A percentile compares a stretch with the other conserved stretches of the same genome.
Evolutionary conservation across 2,329 filamentous ascomycete genomes (phyloP).

Genomic region (Rhytidhysteron rufulum): DNA sequence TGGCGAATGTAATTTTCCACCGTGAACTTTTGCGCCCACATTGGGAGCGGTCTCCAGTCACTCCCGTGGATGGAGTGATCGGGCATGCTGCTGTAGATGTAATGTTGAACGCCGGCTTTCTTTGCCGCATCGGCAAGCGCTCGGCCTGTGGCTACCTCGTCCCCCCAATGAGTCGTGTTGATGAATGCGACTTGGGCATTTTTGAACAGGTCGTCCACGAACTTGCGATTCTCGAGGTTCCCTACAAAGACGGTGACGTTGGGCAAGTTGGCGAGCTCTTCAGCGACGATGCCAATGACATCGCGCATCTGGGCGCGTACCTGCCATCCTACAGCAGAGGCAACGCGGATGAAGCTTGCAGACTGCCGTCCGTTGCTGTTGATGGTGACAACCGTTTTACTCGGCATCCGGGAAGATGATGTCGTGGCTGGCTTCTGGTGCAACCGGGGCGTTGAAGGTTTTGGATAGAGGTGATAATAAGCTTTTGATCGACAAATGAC

Average conservation of each 20-base stretch:
- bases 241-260: constrained; percentile 74
- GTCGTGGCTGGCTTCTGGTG: too few relatives aligned
- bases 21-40: constrained; percentile 90
- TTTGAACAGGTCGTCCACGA: constrained; percentile 75
- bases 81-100: constrained; percentile 95
- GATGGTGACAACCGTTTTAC: constrained; percentile 78
- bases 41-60: constrained; percentile 75
- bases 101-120: constrained; percentile 79
- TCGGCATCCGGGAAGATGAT: constrained; percentile 28
- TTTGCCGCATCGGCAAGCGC: constrained; percentile 87
- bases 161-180: constrained; percentile 96
- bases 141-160: constrained; percentile 86
- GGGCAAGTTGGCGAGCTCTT: constrained; percentile 76
- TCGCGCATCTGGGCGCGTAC: constrained; percentile 90
- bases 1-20: constrained; percentile 88
- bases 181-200: constrained; percentile 90
- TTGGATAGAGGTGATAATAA: too few relatives aligned
- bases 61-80: constrained; percentile 80
- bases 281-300: constrained; percentile 79
- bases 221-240: constrained; percentile 65
- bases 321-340: constrained; percentile 86
- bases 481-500: too few relatives aligned
- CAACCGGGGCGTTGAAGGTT: too few relatives aligned
- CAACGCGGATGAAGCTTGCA: constrained; percentile 90
- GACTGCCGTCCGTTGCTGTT: constrained; percentile 95